Evolutionary conservation across 495 filamentous ascomycete species (phyloP).

Genomic region (Lepidopterella palustris): DNA sequence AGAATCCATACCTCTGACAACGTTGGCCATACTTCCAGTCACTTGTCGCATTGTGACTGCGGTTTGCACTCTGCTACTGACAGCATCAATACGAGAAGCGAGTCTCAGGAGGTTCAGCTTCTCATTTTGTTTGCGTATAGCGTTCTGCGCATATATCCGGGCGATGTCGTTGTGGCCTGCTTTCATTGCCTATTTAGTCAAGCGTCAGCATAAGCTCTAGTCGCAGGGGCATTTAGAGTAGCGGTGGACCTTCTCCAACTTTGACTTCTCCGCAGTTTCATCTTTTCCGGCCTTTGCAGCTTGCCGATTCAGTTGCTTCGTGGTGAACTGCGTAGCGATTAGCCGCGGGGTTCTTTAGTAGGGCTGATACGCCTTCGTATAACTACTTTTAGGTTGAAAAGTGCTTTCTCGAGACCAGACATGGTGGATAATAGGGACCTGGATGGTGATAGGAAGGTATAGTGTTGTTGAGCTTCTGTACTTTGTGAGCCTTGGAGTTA

Average conservation of each 20-base stretch:
- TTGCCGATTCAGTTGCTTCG: conserved; percentile 76
- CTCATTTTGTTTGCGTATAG: conserved; percentile 71
- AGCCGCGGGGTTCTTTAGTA: conserved; percentile 5
- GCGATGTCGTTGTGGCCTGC: conserved; percentile 67
- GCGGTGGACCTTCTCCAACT: conserved; percentile 78
- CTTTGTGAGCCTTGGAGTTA: no score
- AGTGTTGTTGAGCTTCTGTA: no score
- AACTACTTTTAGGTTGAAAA: conserved; percentile 56
- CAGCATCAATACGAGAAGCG: conserved; percentile 56
- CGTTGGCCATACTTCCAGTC: conserved; percentile 57
- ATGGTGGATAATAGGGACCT: conserved; percentile 33
- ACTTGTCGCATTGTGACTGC: conserved; percentile 62
- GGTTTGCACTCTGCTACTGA: conserved; percentile 56
- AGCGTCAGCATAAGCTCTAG: not conserved
- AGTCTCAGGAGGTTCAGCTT: conserved; percentile 56
- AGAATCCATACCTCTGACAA: conserved; percentile 57
- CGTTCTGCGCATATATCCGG: conserved; percentile 78
- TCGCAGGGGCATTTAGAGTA: conserved; percentile 1
- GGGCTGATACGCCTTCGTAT: conserved; percentile 1
- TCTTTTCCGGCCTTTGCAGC: conserved; percentile 76
- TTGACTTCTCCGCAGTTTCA: conserved; percentile 71
- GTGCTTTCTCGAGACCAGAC: conserved; percentile 58
- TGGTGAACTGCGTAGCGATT: conserved; percentile 57
- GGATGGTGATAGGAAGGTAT: not conserved
- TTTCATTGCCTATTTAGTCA: conserved; percentile 45